Conservation (phyloP, 208 protist species). For the Porcisia hertigi region DNA sequence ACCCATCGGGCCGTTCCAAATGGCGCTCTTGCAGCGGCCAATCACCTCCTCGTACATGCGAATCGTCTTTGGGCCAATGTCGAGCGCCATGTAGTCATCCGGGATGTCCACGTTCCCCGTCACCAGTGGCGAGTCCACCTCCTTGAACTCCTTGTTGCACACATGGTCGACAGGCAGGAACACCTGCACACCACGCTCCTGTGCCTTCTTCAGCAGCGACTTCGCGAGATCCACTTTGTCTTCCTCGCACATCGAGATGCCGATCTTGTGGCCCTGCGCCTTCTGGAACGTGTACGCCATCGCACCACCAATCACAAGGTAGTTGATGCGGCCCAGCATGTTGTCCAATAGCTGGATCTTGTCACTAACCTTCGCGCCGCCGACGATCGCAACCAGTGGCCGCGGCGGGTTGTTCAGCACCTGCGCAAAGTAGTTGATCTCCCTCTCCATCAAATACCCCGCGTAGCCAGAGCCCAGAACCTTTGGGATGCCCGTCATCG, state of each 20-base stretch:
- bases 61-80: slow-evolving; percentile 95
- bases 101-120: slow-evolving; percentile 78
- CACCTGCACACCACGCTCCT: slow-evolving; percentile 95
- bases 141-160: slow-evolving; percentile 93
- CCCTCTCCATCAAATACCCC: slow-evolving; percentile 99
- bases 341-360: slow-evolving; percentile 99
- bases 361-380: slow-evolving; percentile 98
- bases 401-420: slow-evolving; percentile 83
- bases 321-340: slow-evolving; percentile 97
- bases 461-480: slow-evolving; percentile 87
- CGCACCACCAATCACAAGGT: slow-evolving; percentile 98
- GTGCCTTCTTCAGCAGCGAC: slow-evolving; percentile 94
- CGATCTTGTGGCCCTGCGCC: slow-evolving; percentile 89
- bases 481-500: slow-evolving; percentile 89
- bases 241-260: slow-evolving; percentile 96
- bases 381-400: slow-evolving; percentile 97
- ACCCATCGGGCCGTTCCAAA: slow-evolving; percentile 98
- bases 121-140: slow-evolving; percentile 64
- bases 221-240: slow-evolving; percentile 75
- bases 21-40: slow-evolving; percentile 87
- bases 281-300: slow-evolving; percentile 99
- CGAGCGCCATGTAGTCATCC: slow-evolving; percentile 93
- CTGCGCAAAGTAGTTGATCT: slow-evolving; percentile 98
- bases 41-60: slow-evolving; percentile 85
- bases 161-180: slow-evolving; percentile 98